Conservation (phyloP, 306 rosid species). For the Dalbergia cultrata region DNA sequence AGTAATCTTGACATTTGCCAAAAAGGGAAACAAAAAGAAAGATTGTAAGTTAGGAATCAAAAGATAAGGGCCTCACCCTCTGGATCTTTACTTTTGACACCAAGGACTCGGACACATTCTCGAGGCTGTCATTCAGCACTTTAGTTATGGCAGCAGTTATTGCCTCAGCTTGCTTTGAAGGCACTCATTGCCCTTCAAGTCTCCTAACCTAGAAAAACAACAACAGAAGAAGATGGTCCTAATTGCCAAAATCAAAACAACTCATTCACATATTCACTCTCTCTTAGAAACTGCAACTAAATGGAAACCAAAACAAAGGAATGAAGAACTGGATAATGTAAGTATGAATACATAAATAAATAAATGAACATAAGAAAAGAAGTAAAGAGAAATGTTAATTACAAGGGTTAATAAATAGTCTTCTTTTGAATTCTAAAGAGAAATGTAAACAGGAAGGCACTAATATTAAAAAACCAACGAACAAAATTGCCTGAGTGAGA, state of each 20-base stretch:
- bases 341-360: no score
- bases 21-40: neutral
- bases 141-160: constrained; percentile 89
- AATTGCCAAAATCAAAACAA: constrained; percentile 25
- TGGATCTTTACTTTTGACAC: constrained; percentile 90
- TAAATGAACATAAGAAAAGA: neutral
- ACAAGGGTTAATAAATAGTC: constrained; percentile 81
- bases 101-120: constrained; percentile 79
- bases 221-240: neutral
- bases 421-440: no score
- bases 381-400: constrained; percentile 13
- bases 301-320: neutral
- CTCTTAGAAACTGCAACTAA: neutral
- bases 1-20: neutral
- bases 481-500: no score
- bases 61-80: constrained; percentile 65
- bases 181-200: constrained; percentile 86
- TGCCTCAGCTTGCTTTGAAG: constrained; percentile 91
- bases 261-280: neutral
- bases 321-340: neutral
- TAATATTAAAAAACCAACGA: no score
- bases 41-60: neutral
- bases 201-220: no score
- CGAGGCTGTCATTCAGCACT: constrained; percentile 86
- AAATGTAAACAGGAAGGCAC: no score